A percentile compares a stretch with the other conserved stretches of the same genome.
Evolutionary conservation across 495 filamentous ascomycete species (phyloP).

Genomic region (Trichoderma erinaceum): DNA sequence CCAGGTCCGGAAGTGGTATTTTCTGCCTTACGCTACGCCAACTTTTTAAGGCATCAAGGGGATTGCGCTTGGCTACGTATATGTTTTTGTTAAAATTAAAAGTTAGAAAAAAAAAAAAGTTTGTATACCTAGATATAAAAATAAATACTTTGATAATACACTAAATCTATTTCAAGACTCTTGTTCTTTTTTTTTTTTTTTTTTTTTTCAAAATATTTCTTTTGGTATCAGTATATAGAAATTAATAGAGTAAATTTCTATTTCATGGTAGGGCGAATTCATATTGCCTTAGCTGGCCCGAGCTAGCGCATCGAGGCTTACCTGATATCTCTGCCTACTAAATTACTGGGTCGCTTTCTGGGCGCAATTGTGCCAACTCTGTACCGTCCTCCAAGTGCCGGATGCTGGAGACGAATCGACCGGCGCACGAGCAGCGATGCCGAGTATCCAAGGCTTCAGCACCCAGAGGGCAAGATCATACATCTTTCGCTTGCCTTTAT

Average conservation of each 20-base stretch:
- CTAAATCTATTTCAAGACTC: no score
- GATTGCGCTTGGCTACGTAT: not conserved
- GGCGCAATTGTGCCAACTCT: constrained; percentile 2
- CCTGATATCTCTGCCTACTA: not conserved
- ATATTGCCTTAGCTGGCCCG: not conserved
- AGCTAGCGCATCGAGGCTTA: not conserved
- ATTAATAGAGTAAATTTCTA: not conserved
- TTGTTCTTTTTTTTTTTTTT: no score
- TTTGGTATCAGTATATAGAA: not conserved
- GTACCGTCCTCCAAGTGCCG: constrained; percentile 5
- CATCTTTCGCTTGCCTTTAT: constrained; percentile 76
- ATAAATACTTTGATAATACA: no score
- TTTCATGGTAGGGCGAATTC: not conserved
- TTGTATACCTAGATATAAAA: no score
- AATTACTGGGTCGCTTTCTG: not conserved
- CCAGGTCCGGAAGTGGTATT: not conserved
- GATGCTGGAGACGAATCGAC: not conserved
- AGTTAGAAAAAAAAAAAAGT: no score
- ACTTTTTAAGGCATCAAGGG: not conserved
- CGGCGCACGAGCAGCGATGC: constrained; percentile 24
- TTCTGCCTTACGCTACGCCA: not conserved
- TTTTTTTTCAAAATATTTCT: no score
- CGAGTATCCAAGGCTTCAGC: constrained; percentile 36
- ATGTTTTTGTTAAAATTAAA: no score
- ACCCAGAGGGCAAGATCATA: constrained; percentile 52